Evolutionary conservation across 2,329 filamentous ascomycete species (phyloP).

Genomic region (Fusarium tricinctum): DNA sequence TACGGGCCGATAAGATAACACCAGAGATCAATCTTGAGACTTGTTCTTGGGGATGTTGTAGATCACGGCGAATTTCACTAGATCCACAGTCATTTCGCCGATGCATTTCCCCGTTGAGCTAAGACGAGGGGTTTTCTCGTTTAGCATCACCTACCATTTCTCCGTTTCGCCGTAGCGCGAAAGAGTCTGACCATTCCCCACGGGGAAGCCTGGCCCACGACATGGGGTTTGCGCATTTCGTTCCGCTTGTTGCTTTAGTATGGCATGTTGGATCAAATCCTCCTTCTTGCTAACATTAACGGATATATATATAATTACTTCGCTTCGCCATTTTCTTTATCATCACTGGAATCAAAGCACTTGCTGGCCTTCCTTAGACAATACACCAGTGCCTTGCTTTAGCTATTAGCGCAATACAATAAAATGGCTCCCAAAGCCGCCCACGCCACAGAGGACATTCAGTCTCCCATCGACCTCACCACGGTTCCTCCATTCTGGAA

Average conservation of each 20-base stretch:
- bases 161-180: conserved; percentile 28
- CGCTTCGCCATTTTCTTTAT: background rate
- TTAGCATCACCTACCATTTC: conserved; percentile 7
- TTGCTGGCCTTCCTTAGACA: no score
- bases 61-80: conserved; percentile 10
- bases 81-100: conserved; percentile 17
- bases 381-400: background rate
- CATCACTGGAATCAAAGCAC: background rate
- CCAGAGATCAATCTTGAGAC: background rate
- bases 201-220: conserved; percentile 36
- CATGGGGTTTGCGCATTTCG: background rate
- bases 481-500: conserved; percentile 54
- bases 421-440: conserved; percentile 54
- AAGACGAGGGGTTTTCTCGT: conserved; percentile 6
- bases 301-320: conserved; percentile 32
- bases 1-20: conserved; percentile 30
- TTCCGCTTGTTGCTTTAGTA: conserved; percentile 1
- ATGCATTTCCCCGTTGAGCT: conserved; percentile 11
- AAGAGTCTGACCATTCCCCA: conserved; percentile 32
- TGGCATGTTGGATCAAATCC: background rate
- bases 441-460: conserved; percentile 50
- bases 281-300: background rate
- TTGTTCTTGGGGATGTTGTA: background rate
- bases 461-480: conserved; percentile 52
- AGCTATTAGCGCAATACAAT: background rate